These are phyloP conservation scores for Candida railenensis DNA, from an alignment of 805 yeast species.

Conservation along the genomic window DNA sequence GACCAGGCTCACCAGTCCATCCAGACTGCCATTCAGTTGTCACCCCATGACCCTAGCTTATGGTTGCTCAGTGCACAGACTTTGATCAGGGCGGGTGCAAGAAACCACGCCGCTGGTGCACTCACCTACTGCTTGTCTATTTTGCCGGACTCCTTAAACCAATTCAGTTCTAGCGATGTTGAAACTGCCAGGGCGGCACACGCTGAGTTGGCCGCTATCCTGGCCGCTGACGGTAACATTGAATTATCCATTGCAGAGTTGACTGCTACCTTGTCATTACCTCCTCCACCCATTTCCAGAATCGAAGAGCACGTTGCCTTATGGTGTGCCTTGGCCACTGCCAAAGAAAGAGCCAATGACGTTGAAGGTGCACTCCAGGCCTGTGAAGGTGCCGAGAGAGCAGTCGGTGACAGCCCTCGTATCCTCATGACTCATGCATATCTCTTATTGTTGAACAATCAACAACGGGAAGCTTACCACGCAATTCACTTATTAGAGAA, in stretches of 20 bases:
- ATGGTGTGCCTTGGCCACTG: constrained; percentile 54
- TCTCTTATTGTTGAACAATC: constrained; percentile 37
- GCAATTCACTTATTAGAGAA: constrained; percentile 24
- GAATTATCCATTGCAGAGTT: constrained; percentile 51
- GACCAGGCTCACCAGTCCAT: constrained; percentile 54
- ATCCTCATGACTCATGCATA: constrained; percentile 50
- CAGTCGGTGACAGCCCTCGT: constrained; percentile 45
- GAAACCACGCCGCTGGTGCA: constrained; percentile 46
- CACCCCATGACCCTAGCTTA: constrained; percentile 42
- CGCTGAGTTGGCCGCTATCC: constrained; percentile 56
- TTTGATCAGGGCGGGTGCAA: constrained; percentile 41
- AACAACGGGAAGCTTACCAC: constrained; percentile 2
- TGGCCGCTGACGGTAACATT: constrained; percentile 48
- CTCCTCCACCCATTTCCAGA: constrained; percentile 46
- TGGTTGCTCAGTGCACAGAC: constrained; percentile 53
- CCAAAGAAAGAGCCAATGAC: constrained; percentile 52
- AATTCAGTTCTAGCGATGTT: constrained; percentile 32
- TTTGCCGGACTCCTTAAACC: constrained; percentile 32
- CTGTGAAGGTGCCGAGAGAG: constrained; percentile 47
- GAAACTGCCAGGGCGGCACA: constrained; percentile 52
- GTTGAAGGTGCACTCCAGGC: constrained; percentile 47
- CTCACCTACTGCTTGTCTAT: constrained; percentile 44
- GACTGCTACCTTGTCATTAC: constrained; percentile 48
- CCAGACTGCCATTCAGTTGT: constrained; percentile 39
- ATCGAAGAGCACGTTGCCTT: constrained; percentile 47